Percentiles rank a stretch among this genome's conserved stretches.
Conservation (phyloP, 2,329 filamentous ascomycete genomes). For the Calonectria pauciramosa region DNA sequence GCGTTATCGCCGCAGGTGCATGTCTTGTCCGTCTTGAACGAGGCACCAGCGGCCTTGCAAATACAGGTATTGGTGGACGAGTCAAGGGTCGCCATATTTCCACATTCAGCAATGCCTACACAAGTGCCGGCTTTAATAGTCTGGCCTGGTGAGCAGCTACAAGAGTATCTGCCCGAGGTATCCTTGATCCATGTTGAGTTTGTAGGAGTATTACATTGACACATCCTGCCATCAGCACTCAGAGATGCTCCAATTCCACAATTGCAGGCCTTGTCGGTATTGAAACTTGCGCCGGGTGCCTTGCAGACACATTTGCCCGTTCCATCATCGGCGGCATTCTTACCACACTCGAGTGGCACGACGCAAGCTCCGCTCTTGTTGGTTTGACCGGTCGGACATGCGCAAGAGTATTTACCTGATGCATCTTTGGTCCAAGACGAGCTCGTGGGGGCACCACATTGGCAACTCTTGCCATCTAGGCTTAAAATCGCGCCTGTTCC, state of each 20-base stretch:
- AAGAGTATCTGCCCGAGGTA: too few relatives aligned
- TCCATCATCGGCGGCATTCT: background rate
- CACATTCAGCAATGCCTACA: background rate
- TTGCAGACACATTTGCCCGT: background rate
- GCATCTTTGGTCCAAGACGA: background rate
- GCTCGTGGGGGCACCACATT: background rate
- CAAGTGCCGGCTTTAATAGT: too few relatives aligned
- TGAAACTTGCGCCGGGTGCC: background rate
- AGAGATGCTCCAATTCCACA: too few relatives aligned
- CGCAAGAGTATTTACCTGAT: background rate
- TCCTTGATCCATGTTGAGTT: too few relatives aligned
- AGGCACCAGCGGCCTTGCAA: background rate
- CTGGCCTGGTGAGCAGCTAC: too few relatives aligned
- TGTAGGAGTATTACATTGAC: too few relatives aligned
- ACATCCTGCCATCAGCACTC: too few relatives aligned
- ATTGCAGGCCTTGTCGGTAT: background rate
- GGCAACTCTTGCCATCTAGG: background rate
- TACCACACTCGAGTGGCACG: background rate
- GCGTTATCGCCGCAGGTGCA: background rate
- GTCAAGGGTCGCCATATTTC: background rate
- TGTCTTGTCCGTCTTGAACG: background rate
- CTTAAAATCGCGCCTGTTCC: background rate
- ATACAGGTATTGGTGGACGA: background rate
- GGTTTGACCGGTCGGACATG: background rate
- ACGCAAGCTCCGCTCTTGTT: background rate